Base-by-base conservation (phyloP, 106 monocot genomes). In the Dendrobium officinale region DNA sequence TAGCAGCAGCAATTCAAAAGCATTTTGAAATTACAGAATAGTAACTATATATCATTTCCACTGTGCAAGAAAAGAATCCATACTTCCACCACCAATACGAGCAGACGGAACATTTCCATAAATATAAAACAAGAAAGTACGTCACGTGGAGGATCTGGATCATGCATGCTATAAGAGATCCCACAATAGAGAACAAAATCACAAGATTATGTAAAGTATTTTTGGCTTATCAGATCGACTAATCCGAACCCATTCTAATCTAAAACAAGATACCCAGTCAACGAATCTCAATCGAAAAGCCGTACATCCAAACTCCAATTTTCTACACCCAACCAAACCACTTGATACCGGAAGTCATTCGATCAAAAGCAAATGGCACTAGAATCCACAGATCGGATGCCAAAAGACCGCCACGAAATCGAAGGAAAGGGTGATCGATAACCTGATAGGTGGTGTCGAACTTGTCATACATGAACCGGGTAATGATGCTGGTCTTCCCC, bases 371-470 rank as follows among this genome's bases (percentile, higher is more conserved):
- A 22, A 79, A 64, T 79, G 55, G 56, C 64, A 8, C 11, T 10
- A 48, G 42, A 74, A 76, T 79, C 24, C 22, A 79, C 24, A 45
- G 42, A 66, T 42, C 78, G 24, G 55, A 41, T 61, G 59, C 43
- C 4, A 55, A 17, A 67, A 79, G 43, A 13, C 10, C 22, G 15
- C 7, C 9, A 74, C 48, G 49, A 13, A 76, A 66, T 17, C 4
- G 2, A 67, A 43, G 13, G 6, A 20, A 66, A 81, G 17, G 44
- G 3, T 9, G 75, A 18, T 17, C 26, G 43, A 2, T 15, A 73
- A 81, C 81, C 81, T 81, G 81, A 48, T 81, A 81, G 54, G 81
- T 81, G 27, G 81, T 81, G 81, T 81, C 81, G 18, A 81, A 81
- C 43, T 81, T 81, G 61, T 81, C 81, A 66, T 81, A 81, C 81